Conservation (phyloP, 306 rosid species). For the Carpinus viminea region DNA sequence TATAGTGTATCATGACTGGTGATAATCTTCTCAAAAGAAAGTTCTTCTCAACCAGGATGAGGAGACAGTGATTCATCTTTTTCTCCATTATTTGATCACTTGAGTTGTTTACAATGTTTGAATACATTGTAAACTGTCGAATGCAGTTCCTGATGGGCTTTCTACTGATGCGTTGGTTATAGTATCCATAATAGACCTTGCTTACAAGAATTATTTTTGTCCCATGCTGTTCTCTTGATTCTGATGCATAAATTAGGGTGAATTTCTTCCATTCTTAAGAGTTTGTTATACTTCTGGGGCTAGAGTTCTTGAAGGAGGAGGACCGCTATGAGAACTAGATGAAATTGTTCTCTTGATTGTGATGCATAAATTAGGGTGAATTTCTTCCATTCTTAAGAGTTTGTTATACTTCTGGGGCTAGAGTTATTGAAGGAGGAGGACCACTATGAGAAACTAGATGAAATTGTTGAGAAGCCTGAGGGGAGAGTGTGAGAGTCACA, state of each 20-base stretch:
- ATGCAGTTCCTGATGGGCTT: not conserved
- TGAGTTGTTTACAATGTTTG: not conserved
- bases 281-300: too few relatives aligned
- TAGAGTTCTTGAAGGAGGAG: too few relatives aligned
- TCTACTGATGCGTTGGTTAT: not conserved
- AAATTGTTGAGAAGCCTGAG: not conserved
- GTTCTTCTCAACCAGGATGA: too few relatives aligned
- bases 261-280: not conserved
- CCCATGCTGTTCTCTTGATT: not conserved
- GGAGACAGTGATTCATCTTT: too few relatives aligned
- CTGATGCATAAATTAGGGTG: not conserved
- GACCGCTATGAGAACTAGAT: not conserved
- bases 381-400: not conserved
- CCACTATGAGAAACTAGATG: not conserved
- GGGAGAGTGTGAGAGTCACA: not conserved
- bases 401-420: too few relatives aligned
- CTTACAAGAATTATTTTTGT: not conserved
- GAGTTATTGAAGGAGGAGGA: not conserved
- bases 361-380: not conserved
- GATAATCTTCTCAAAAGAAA: too few relatives aligned
- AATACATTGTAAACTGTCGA: not conserved
- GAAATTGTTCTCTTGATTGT: not conserved
- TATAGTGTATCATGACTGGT: too few relatives aligned
- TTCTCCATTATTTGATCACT: too few relatives aligned
- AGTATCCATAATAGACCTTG: not conserved